phyloP scores from a whole-genome alignment of 2,329 filamentous ascomycete species.

The Stagonosporopsis chrysanthemi region DNA sequence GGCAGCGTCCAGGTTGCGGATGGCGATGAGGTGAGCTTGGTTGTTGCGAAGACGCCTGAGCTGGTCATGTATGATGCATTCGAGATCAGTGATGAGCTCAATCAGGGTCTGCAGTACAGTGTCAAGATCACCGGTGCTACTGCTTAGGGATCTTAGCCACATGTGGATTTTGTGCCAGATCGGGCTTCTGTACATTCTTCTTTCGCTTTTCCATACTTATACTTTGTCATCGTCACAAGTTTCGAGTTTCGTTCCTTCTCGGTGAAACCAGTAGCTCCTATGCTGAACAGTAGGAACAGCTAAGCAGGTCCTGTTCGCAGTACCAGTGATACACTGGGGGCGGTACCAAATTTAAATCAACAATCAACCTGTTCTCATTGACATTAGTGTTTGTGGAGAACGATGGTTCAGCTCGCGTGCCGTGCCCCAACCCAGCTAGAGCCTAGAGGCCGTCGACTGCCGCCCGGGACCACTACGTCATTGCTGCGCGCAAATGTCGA shows the following conservation, averaged over 20 bases:
- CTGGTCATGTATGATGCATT: slow-evolving; percentile 25
- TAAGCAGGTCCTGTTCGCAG: not conserved
- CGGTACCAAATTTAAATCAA: not conserved
- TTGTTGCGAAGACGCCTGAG: slow-evolving; percentile 26
- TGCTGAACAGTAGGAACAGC: too few species aligned
- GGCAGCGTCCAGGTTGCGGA: slow-evolving; percentile 10
- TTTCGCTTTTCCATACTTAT: too few species aligned
- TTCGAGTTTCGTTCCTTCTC: too few species aligned
- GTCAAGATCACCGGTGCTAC: slow-evolving; percentile 20
- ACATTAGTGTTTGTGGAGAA: not conserved
- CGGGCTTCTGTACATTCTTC: not conserved
- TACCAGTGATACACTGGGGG: not conserved
- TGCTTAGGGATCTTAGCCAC: not conserved
- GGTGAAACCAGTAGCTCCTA: too few species aligned
- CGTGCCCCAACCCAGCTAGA: slow-evolving; percentile 9
- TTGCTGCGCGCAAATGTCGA: slow-evolving; percentile 6
- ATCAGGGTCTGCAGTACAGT: slow-evolving; percentile 21
- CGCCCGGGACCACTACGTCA: slow-evolving; percentile 4
- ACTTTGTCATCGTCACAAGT: too few species aligned
- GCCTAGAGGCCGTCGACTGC: slow-evolving; percentile 5
- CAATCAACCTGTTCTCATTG: not conserved
- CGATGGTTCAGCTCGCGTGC: slow-evolving; percentile 6
- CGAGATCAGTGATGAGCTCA: slow-evolving; percentile 15
- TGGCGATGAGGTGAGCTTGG: slow-evolving; percentile 20
- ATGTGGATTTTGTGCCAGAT: not conserved